Conservation (phyloP, 306 rosid genomes). For the Gastrolobium bilobum region DNA sequence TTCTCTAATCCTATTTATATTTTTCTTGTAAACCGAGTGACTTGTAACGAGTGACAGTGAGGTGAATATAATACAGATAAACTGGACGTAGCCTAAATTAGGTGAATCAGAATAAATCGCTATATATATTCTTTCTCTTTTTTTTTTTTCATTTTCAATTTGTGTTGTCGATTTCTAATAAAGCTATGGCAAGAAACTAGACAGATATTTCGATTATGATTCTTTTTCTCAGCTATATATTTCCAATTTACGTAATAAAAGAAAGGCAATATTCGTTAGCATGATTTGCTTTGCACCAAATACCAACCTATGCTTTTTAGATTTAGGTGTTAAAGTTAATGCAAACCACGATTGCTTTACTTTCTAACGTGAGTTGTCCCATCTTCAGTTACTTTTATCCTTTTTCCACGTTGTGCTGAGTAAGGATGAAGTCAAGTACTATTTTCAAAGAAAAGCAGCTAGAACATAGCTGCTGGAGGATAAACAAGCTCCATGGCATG, state of each 20-base stretch:
- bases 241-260: background rate
- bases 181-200: too few relatives aligned
- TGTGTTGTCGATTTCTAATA: too few relatives aligned
- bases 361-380: background rate
- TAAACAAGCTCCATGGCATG: background rate
- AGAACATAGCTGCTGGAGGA: conserved; percentile 19
- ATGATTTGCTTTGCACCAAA: conserved; percentile 18
- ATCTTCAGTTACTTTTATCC: background rate
- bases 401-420: conserved; percentile 28
- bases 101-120: too few relatives aligned
- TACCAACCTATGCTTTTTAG: background rate
- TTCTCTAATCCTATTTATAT: too few relatives aligned
- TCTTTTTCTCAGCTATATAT: background rate
- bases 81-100: too few relatives aligned
- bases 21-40: too few relatives aligned
- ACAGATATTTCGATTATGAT: too few relatives aligned
- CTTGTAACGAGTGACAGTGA: too few relatives aligned
- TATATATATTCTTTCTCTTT: too few relatives aligned
- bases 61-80: too few relatives aligned
- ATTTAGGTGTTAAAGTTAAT: conserved; percentile 5
- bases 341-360: conserved; percentile 2
- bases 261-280: conserved; percentile 5
- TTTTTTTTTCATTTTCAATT: too few relatives aligned
- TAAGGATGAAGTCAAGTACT: background rate
- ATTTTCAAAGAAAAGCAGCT: conserved; percentile 15